A percentile compares a stretch with the other conserved stretches of the same genome.
Evolutionary conservation across 2,329 filamentous ascomycete species (phyloP).

Genomic region (Penicillium sp.): DNA sequence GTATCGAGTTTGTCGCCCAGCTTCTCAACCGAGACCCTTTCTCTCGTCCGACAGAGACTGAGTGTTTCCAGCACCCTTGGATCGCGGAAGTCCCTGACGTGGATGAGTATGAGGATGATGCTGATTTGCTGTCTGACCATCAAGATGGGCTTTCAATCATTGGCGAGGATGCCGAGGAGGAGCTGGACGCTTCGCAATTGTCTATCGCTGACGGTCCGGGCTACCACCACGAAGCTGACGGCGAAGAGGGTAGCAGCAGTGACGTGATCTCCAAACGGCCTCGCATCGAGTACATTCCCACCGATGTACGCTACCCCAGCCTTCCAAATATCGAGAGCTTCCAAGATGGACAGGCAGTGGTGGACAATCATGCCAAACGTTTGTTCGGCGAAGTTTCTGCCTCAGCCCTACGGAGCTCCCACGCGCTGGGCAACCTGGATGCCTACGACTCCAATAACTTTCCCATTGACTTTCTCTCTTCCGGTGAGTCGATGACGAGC

Average conservation of each 20-base stretch:
- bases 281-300: conserved; percentile 29
- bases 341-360: conserved; percentile 22
- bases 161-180: conserved; percentile 39
- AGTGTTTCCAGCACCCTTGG: conserved; percentile 74
- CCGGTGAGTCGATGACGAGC: conserved; percentile 41
- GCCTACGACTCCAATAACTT: conserved; percentile 32
- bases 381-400: conserved; percentile 62
- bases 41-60: conserved; percentile 67
- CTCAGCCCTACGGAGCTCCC: conserved; percentile 54
- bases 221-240: conserved; percentile 25
- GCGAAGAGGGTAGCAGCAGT: conserved; percentile 33
- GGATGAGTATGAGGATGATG: conserved; percentile 63
- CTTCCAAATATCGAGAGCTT: conserved; percentile 40
- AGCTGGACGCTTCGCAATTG: conserved; percentile 59
- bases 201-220: conserved; percentile 54
- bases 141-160: conserved; percentile 34
- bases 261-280: conserved; percentile 37
- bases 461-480: conserved; percentile 39
- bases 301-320: conserved; percentile 41
- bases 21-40: conserved; percentile 82
- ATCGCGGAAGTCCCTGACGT: conserved; percentile 55
- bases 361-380: conserved; percentile 37
- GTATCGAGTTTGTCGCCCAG: conserved; percentile 69
- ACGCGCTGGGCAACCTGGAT: conserved; percentile 39
- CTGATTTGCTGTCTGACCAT: conserved; percentile 50